These are phyloP conservation scores for Knoxia roxburghii DNA, from an alignment of 257 asterid species.

Conservation along the genomic window DNA sequence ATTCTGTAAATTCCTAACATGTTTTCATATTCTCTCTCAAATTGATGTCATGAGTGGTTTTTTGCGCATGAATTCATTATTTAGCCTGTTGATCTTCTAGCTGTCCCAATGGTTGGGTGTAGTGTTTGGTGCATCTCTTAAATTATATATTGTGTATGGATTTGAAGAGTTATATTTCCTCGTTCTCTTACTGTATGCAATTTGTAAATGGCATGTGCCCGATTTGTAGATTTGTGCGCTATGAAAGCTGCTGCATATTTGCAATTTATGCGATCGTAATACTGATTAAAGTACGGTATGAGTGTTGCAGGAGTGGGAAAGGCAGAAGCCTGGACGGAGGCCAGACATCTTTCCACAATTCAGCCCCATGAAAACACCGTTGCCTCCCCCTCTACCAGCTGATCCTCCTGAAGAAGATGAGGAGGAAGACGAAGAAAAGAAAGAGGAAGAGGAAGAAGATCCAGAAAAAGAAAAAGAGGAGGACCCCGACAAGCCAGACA, in stretches of 20 bases:
- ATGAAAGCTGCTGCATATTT: background rate
- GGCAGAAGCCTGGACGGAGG: slow-evolving; percentile 68
- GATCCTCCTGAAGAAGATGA: slow-evolving; percentile 69
- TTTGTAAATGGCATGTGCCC: background rate
- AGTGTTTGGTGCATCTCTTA: background rate
- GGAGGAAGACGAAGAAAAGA: slow-evolving; percentile 58
- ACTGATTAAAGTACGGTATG: background rate
- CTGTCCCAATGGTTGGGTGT: background rate
- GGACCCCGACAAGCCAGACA: slow-evolving; percentile 40
- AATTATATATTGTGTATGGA: background rate
- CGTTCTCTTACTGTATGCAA: too few relatives aligned
- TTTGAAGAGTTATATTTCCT: background rate
- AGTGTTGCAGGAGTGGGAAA: slow-evolving; percentile 65
- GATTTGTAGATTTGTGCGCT: background rate
- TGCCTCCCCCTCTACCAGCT: slow-evolving; percentile 68
- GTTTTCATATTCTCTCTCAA: background rate
- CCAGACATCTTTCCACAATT: slow-evolving; percentile 82
- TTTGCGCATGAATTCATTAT: background rate
- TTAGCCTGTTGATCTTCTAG: background rate
- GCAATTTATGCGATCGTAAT: background rate
- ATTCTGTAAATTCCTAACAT: background rate
- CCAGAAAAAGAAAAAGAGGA: slow-evolving; percentile 36
- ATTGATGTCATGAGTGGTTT: background rate
- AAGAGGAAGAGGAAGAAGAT: slow-evolving; percentile 57
- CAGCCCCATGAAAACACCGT: slow-evolving; percentile 91